Evolutionary conservation across 441 rosid genomes (phyloP).

Genomic region (Populus hybrid): DNA sequence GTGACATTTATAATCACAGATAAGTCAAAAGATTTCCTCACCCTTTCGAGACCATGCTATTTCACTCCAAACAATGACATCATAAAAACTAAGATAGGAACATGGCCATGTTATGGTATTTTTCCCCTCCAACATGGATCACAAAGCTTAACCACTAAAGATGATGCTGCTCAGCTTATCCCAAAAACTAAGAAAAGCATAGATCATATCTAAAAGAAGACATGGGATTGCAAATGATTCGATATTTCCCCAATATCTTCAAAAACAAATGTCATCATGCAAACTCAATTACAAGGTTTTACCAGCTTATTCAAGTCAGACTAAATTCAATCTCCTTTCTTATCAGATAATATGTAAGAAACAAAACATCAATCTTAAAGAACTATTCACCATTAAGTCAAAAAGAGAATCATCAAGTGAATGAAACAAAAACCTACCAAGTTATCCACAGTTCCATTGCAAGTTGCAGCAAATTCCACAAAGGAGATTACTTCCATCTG

Average conservation of each 20-base stretch:
- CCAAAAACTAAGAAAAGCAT: background rate
- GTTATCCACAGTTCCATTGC: constrained; percentile 53
- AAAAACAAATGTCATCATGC: background rate
- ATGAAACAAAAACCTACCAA: constrained; percentile 39
- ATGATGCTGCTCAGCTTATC: background rate
- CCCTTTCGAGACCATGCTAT: background rate
- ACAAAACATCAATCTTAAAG: constrained; percentile 13
- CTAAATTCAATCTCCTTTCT: constrained; percentile 1
- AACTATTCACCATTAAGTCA: constrained; percentile 1
- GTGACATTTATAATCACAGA: background rate
- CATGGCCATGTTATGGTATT: background rate
- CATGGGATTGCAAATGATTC: background rate
- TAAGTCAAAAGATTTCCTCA: background rate
- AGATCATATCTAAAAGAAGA: background rate
- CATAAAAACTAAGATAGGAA: background rate
- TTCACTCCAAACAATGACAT: background rate
- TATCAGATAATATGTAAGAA: background rate
- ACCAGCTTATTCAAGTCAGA: background rate
- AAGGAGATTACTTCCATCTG: constrained; percentile 61
- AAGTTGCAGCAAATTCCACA: constrained; percentile 71
- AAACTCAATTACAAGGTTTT: background rate
- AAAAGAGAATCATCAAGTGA: constrained; percentile 17
- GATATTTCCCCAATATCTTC: background rate
- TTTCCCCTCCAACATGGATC: background rate
- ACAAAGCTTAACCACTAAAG: constrained; percentile 1